phyloP scores from a whole-genome alignment of 1,139 yeast species.

The Geotrichum fermentans region DNA sequence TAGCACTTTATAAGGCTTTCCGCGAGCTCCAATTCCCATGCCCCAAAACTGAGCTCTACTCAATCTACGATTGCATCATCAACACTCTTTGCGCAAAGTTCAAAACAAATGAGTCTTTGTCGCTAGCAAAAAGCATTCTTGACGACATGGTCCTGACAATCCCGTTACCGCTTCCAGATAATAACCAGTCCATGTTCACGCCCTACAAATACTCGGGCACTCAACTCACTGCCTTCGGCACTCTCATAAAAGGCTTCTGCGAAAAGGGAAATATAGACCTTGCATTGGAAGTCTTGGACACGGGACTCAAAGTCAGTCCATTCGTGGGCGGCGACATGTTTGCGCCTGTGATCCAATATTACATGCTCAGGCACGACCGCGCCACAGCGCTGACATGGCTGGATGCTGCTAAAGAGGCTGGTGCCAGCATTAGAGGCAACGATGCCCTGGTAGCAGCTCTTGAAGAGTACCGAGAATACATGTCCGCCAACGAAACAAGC shows the following conservation, averaged over 20 bases:
- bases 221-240: neutral
- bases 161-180: neutral
- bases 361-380: constrained; percentile 17
- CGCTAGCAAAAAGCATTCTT: constrained; percentile 12
- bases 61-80: constrained; percentile 14
- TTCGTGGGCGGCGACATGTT: constrained; percentile 20
- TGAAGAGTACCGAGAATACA: neutral
- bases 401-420: constrained; percentile 21
- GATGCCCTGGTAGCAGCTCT: neutral
- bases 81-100: constrained; percentile 7
- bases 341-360: constrained; percentile 25
- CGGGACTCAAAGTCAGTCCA: constrained; percentile 19
- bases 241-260: constrained; percentile 3
- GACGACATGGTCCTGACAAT: constrained; percentile 1
- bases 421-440: constrained; percentile 17
- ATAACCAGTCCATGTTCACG: neutral
- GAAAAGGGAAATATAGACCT: constrained; percentile 3
- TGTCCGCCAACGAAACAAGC: neutral
- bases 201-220: constrained; percentile 6
- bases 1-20: constrained; percentile 9
- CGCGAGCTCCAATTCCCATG: constrained; percentile 3
- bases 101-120: constrained; percentile 8
- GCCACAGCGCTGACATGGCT: constrained; percentile 23
- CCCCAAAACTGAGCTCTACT: neutral
- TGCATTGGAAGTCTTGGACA: constrained; percentile 24